Percentiles rank a stretch among this genome's conserved stretches.
These are phyloP conservation scores for Pestalotiopsis sp. DNA, from an alignment of 2,329 filamentous ascomycete genomes.

Conservation along the genomic window DNA sequence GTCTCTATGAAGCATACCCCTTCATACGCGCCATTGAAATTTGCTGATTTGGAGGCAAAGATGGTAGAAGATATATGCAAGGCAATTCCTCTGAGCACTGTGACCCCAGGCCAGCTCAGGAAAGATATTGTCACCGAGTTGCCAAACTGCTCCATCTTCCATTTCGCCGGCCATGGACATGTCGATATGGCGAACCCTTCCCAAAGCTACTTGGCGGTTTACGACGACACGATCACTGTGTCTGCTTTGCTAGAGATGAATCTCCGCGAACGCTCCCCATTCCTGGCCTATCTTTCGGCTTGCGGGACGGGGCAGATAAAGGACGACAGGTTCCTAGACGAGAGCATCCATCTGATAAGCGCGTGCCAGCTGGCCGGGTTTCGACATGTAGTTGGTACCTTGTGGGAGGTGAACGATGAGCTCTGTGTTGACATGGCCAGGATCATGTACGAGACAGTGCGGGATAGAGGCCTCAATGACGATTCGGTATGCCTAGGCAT, in stretches of 20 bases:
- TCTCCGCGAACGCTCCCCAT: slow-evolving; percentile 21
- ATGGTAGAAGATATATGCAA: neutral
- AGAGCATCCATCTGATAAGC: slow-evolving; percentile 38
- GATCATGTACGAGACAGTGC: too few species aligned
- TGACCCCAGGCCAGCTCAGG: neutral
- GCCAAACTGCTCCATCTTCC: neutral
- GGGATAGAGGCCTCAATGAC: too few species aligned
- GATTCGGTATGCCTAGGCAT: too few species aligned
- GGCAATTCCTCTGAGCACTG: neutral
- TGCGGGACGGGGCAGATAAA: slow-evolving; percentile 32
- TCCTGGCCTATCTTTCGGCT: slow-evolving; percentile 40
- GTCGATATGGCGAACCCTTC: neutral
- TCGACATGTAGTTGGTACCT: slow-evolving; percentile 40
- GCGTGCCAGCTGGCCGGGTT: slow-evolving; percentile 41
- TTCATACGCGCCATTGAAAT: neutral
- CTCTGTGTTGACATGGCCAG: too few species aligned
- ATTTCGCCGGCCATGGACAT: neutral
- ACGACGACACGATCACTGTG: slow-evolving; percentile 17
- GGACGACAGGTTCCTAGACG: slow-evolving; percentile 29
- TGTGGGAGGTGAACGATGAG: slow-evolving; percentile 39
- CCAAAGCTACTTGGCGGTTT: neutral
- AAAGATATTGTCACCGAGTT: neutral
- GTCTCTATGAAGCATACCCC: neutral
- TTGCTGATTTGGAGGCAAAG: neutral
- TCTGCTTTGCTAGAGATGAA: slow-evolving; percentile 16